Evolutionary conservation across 306 rosid genomes (phyloP).

Genomic region (Malus orientalis): DNA sequence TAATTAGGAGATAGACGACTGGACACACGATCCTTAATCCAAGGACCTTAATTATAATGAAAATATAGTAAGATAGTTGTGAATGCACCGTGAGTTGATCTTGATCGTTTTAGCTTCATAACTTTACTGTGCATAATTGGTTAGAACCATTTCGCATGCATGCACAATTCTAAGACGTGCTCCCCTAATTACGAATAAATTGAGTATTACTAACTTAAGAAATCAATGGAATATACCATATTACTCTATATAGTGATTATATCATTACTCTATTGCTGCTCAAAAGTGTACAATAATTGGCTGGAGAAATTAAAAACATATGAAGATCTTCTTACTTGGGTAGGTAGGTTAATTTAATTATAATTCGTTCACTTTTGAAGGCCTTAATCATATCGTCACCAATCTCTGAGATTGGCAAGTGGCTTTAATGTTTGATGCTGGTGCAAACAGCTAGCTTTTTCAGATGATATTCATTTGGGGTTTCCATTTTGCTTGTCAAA

Average conservation of each 20-base stretch:
- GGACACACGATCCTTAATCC: too few species aligned
- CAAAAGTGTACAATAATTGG: neutral
- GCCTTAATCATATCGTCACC: too few species aligned
- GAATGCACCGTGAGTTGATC: neutral
- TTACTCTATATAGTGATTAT: neutral
- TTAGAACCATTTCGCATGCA: neutral
- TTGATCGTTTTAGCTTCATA: too few species aligned
- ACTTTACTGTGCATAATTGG: neutral
- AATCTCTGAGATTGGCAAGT: neutral
- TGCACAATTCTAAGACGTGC: too few species aligned
- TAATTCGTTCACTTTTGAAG: neutral
- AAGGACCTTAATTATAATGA: neutral
- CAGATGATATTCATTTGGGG: neutral
- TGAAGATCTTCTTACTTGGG: neutral
- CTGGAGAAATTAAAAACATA: neutral
- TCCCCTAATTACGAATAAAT: too few species aligned
- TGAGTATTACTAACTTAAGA: neutral
- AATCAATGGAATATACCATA: neutral
- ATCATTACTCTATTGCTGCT: neutral
- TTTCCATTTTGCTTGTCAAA: constrained; percentile 1
- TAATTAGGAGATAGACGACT: neutral
- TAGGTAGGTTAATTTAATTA: neutral
- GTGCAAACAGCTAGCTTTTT: neutral
- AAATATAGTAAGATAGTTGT: too few species aligned
- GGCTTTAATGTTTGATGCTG: neutral